Evolutionary conservation across 805 yeast genomes (phyloP).

Genomic region (Priceomyces fermenticarens): DNA sequence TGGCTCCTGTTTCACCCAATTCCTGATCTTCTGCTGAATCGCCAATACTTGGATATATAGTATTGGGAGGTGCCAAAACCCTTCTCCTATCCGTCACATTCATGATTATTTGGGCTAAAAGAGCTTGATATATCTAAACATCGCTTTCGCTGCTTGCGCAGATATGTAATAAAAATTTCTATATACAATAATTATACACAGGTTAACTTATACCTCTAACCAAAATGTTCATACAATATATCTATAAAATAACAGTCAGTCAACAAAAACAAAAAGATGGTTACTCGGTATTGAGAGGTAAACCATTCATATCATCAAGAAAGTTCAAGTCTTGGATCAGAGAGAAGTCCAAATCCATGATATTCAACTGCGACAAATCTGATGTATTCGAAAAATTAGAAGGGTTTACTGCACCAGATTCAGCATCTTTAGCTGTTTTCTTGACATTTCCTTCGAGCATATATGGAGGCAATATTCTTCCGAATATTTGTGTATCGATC

Average conservation of each 20-base stretch:
- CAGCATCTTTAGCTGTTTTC: not conserved
- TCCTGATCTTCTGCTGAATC: constrained; percentile 4
- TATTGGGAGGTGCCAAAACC: constrained; percentile 76
- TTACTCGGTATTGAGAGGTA: not conserved
- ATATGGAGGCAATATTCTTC: constrained; percentile 78
- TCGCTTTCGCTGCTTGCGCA: too few species aligned
- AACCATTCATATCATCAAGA: constrained; percentile 11
- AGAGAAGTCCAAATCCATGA: constrained; percentile 19
- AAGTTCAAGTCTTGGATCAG: constrained; percentile 15
- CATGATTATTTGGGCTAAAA: constrained; percentile 18
- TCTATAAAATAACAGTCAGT: too few species aligned
- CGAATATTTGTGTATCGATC: constrained; percentile 80
- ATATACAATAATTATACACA: not conserved
- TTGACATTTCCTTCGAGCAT: constrained; percentile 49
- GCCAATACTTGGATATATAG: constrained; percentile 34
- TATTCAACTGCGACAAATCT: constrained; percentile 11
- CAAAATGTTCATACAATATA: not conserved
- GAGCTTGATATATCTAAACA: too few species aligned
- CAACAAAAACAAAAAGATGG: too few species aligned
- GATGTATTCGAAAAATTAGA: constrained; percentile 8
- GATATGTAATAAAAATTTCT: not conserved
- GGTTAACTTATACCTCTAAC: too few species aligned
- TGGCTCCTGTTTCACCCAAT: constrained; percentile 8
- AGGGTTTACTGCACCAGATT: constrained; percentile 5
- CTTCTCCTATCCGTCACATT: constrained; percentile 71